Evolutionary conservation across 768 basidiomycete species (phyloP).

Genomic region (Suillus clintonianus): DNA sequence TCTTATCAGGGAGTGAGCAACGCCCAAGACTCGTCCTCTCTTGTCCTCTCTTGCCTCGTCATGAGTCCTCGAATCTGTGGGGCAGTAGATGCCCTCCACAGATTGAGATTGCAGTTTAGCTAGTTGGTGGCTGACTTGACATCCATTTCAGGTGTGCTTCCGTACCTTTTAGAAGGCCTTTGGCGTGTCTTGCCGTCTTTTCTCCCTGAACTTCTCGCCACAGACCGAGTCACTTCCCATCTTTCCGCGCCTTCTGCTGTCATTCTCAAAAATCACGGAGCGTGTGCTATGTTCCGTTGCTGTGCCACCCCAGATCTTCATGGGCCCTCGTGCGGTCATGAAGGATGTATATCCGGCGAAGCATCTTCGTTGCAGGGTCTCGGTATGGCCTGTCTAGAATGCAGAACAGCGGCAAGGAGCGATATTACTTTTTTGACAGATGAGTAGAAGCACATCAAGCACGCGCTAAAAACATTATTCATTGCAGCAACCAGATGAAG

Average conservation of each 20-base stretch:
- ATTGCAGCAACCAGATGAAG: not conserved
- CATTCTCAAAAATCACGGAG: not conserved
- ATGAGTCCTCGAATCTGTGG: not conserved
- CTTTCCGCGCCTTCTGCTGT: not conserved
- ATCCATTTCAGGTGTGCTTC: not conserved
- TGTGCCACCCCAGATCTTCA: not conserved
- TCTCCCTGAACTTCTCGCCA: not conserved
- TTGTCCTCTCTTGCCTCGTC: not conserved
- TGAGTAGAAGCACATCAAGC: not conserved
- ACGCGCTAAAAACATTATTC: not conserved
- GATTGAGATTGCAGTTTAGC: not conserved
- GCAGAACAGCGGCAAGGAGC: not conserved
- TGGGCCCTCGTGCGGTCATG: not conserved
- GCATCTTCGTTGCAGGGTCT: not conserved
- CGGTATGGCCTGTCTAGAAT: not conserved
- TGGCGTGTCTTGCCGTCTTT: not conserved
- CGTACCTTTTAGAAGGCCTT: not conserved
- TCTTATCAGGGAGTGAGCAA: not conserved
- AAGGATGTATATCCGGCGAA: not conserved
- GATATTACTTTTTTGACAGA: not conserved
- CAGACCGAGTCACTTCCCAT: not conserved
- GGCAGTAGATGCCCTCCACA: not conserved
- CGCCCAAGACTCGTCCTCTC: no score
- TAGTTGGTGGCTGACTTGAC: not conserved
- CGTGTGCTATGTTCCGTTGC: not conserved